Base-by-base conservation (phyloP, 139 green algal genomes). In the Chlamydomonas sphaeroides region DNA sequence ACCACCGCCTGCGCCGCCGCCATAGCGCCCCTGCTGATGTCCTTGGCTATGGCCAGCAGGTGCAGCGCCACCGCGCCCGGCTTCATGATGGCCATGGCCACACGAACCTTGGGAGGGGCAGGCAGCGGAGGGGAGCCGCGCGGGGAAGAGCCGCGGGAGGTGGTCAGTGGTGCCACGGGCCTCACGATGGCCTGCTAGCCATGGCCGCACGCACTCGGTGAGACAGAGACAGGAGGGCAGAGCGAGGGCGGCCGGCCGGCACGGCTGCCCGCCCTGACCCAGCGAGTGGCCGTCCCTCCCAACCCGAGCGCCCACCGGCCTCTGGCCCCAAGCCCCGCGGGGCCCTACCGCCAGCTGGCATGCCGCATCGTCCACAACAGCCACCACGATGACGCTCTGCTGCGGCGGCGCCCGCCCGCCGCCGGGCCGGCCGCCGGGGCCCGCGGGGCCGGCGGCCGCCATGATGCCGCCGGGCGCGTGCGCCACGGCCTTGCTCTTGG, bases 321-420 rank as follows among this genome's bases (percentile, higher is more conserved):
- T n/a, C n/a, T n/a, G n/a, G n/a, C n/a, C n/a, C n/a, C n/a, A n/a
- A n/a, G n/a, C n/a, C n/a, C n/a, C n/a, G n/a, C n/a, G n/a, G n/a
- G n/a, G n/a, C n/a, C n/a, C n/a, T n/a, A 82, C 75, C 61, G 75
- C 75, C 62, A 82, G 62, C n/a, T 11, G 61, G 39, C 62, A 82
- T 11, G 75, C 62, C 42, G n/a, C 32, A 32, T 82, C 75, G 75
- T 82, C 75, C 32, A 61, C 59, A 8, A 82, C 75, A 10, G 75
- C 75, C 61, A 63, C 42, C 62, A 82, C 75, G 48, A 80, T 80
- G 14, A 80, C 74, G 15, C 32, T 23, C 56, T 80, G 61, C 39
- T 41, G 72, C 35, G 63, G 63, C 63, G 17, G 33, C 18, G n/a
- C n/a, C 56, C 39, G 38, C n/a, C n/a, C n/a, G 61, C 4, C n/a